Evolutionary conservation across 2,329 filamentous ascomycete species (phyloP).

Genomic region (Massarina eburnea): DNA sequence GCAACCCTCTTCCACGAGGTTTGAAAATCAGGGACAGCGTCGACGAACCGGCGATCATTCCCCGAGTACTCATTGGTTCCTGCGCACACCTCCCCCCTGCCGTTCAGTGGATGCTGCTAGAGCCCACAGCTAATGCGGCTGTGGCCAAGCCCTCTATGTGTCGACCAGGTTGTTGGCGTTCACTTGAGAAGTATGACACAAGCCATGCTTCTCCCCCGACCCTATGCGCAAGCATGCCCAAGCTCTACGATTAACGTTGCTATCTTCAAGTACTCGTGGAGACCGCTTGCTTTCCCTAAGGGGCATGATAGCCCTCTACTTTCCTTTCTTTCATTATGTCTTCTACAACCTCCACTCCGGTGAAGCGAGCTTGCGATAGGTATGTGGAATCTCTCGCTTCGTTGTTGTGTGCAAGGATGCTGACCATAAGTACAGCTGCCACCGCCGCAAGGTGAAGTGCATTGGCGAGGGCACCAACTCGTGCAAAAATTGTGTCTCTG

Average conservation of each 20-base stretch:
- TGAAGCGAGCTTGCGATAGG: constrained; percentile 48
- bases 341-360: constrained; percentile 37
- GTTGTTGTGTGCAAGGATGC: constrained; percentile 10
- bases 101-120: constrained; percentile 34
- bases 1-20: constrained; percentile 9
- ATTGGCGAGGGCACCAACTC: constrained; percentile 54
- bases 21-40: constrained; percentile 24
- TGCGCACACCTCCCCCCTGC: constrained; percentile 19
- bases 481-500: constrained; percentile 63
- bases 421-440: constrained; percentile 39
- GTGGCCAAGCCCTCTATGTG: constrained; percentile 34
- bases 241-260: constrained; percentile 32
- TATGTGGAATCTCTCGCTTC: constrained; percentile 22
- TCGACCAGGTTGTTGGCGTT: constrained; percentile 37
- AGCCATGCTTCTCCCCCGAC: constrained; percentile 29
- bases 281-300: constrained; percentile 22
- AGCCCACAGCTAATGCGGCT: constrained; percentile 33
- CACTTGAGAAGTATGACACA: constrained; percentile 39
- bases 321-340: constrained; percentile 33
- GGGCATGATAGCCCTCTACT: constrained; percentile 24
- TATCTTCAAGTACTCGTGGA: constrained; percentile 29
- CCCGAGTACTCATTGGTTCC: constrained; percentile 25
- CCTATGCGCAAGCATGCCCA: constrained; percentile 30
- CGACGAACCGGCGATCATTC: constrained; percentile 26
- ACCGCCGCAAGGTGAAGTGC: constrained; percentile 55